These are phyloP conservation scores for Mucor saturninus DNA, from an alignment of 371 early-diverging fungal species.

Conservation along the genomic window DNA sequence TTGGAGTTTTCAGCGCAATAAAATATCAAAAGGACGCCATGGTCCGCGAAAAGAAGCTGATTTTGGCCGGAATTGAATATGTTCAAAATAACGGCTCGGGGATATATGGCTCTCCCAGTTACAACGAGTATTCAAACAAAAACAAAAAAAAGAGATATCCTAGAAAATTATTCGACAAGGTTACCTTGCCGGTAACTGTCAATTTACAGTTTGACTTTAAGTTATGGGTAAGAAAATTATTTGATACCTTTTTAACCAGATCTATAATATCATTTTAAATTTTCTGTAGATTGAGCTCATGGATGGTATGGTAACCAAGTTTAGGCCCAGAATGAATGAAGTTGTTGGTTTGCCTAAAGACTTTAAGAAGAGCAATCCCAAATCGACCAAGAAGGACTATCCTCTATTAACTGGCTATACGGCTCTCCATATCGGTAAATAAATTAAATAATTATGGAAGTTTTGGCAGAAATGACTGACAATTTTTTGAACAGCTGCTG, in stretches of 20 bases:
- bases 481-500: constrained; percentile 25
- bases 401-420: constrained; percentile 51
- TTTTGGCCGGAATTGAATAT: background rate
- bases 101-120: background rate
- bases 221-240: constrained; percentile 16
- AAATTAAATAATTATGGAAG: background rate
- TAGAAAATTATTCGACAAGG: background rate
- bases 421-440: constrained; percentile 53
- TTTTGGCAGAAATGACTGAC: too few species aligned
- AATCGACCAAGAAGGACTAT: constrained; percentile 34
- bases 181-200: background rate
- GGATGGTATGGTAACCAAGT: background rate
- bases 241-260: background rate
- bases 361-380: constrained; percentile 37
- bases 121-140: too few species aligned
- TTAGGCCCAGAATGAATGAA: constrained; percentile 26
- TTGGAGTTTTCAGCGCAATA: constrained; percentile 21
- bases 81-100: background rate
- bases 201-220: constrained; percentile 13
- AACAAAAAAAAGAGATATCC: background rate
- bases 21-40: constrained; percentile 24
- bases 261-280: background rate
- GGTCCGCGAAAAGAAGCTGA: constrained; percentile 20
- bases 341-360: constrained; percentile 37
- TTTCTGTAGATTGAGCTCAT: background rate